A percentile compares a stretch with the other conserved stretches of the same genome.
Conservation (phyloP, 352 stramenopile species). For the Phytophthora constricta region DNA sequence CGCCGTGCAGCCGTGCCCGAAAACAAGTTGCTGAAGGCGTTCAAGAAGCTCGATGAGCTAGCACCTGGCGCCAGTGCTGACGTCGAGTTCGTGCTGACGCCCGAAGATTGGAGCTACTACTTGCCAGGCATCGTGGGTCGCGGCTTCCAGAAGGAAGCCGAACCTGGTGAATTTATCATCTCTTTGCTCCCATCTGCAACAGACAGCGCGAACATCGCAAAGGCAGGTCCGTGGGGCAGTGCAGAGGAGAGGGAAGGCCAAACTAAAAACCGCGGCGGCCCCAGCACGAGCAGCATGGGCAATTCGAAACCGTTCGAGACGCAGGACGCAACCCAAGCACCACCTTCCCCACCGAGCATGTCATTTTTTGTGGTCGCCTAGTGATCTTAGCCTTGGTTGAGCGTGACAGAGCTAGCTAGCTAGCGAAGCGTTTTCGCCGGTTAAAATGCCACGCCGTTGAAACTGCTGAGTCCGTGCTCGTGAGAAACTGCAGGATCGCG, state of each 20-base stretch:
- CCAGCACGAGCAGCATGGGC: background rate
- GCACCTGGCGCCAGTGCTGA: conserved; percentile 28
- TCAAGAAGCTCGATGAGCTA: conserved; percentile 65
- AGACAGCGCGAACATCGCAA: conserved; percentile 13
- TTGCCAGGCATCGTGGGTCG: conserved; percentile 44
- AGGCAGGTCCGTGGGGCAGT: background rate
- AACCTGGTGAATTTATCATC: conserved; percentile 64
- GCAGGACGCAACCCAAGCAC: background rate
- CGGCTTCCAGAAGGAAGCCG: conserved; percentile 44
- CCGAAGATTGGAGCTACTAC: conserved; percentile 65
- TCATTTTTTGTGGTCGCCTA: conserved; percentile 32
- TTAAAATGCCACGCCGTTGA: background rate
- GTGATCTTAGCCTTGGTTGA: no score
- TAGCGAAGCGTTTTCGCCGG: no score
- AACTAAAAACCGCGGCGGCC: conserved; percentile 15
- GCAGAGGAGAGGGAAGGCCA: conserved; percentile 10
- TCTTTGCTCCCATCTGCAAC: conserved; percentile 39
- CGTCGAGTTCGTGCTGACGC: conserved; percentile 54
- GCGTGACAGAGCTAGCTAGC: no score
- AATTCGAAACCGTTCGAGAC: background rate
- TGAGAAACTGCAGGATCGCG: background rate
- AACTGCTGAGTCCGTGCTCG: background rate
- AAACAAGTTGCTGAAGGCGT: conserved; percentile 79
- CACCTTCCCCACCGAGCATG: conserved; percentile 11
- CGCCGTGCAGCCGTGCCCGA: conserved; percentile 62